Percentiles rank a stretch among this genome's conserved stretches.
Evolutionary conservation across 2,329 filamentous ascomycete species (phyloP).

Genomic region (Pestalotiopsis sp.): DNA sequence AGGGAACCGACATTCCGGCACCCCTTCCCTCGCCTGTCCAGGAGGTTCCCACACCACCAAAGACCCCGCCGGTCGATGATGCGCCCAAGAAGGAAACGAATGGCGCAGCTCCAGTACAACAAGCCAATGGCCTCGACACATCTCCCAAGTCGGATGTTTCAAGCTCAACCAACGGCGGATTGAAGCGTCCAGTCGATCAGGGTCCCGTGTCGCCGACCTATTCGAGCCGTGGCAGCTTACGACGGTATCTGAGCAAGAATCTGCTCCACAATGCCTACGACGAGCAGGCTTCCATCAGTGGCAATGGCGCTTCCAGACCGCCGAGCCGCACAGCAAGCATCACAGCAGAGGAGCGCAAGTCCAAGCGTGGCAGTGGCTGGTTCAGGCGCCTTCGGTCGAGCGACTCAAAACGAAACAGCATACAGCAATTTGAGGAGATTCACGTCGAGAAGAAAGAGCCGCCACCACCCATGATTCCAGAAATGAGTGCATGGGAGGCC

Average conservation of each 20-base stretch:
- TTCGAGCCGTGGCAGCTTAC: constrained; percentile 57
- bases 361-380: constrained; percentile 60
- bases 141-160: constrained; percentile 32
- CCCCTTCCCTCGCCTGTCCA: constrained; percentile 55
- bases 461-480: constrained; percentile 63
- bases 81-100: constrained; percentile 25
- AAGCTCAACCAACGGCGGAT: constrained; percentile 35
- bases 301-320: constrained; percentile 42
- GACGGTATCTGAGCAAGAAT: constrained; percentile 58
- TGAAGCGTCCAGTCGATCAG: constrained; percentile 53
- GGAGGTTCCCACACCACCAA: constrained; percentile 48
- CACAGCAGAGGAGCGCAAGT: constrained; percentile 53
- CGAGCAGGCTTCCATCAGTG: constrained; percentile 38
- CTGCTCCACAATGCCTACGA: constrained; percentile 57
- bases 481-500: constrained; percentile 54
- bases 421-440: constrained; percentile 37
- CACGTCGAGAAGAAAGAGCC: constrained; percentile 51
- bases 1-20: constrained; percentile 62
- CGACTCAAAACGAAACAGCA: constrained; percentile 42
- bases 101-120: constrained; percentile 40
- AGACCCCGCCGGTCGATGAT: constrained; percentile 28
- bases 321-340: constrained; percentile 52
- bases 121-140: constrained; percentile 29
- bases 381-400: constrained; percentile 54
- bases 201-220: constrained; percentile 52